Evolutionary conservation across 805 yeast species (phyloP).

Genomic region (Pichia nakasei): DNA sequence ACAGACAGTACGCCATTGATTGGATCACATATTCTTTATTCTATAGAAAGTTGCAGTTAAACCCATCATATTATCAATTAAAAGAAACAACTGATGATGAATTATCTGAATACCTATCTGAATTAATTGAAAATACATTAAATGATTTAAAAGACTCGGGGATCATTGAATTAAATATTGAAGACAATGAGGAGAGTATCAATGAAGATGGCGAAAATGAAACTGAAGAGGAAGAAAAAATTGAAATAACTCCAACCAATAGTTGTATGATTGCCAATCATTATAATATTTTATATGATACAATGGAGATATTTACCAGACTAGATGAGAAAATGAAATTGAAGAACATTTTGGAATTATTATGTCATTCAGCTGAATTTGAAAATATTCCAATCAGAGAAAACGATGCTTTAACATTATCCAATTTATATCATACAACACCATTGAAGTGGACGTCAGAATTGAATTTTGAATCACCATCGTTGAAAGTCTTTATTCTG

Average conservation of each 20-base stretch:
- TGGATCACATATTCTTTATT: slow-evolving; percentile 82
- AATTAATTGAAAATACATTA: slow-evolving; percentile 63
- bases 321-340: slow-evolving; percentile 49
- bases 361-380: slow-evolving; percentile 66
- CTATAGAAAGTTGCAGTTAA: slow-evolving; percentile 68
- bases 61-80: slow-evolving; percentile 87
- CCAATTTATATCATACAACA: slow-evolving; percentile 43
- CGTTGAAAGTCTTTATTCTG: slow-evolving; percentile 62
- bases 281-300: slow-evolving; percentile 53
- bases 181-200: slow-evolving; percentile 20
- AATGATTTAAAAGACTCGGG: slow-evolving; percentile 53
- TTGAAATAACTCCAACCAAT: slow-evolving; percentile 49
- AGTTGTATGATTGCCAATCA: slow-evolving; percentile 71
- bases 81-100: slow-evolving; percentile 55
- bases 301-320: slow-evolving; percentile 56
- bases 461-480: slow-evolving; percentile 38
- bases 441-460: slow-evolving; percentile 47
- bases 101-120: slow-evolving; percentile 75
- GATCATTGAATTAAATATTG: slow-evolving; percentile 49
- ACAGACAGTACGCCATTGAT: slow-evolving; percentile 81
- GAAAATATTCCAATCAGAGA: slow-evolving; percentile 54
- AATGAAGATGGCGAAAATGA: slow-evolving; percentile 12
- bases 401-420: slow-evolving; percentile 44
- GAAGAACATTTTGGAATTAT: slow-evolving; percentile 51
- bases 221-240: slow-evolving; percentile 31